Conservation (phyloP, 768 basidiomycete species). For the Suillus discolor region DNA sequence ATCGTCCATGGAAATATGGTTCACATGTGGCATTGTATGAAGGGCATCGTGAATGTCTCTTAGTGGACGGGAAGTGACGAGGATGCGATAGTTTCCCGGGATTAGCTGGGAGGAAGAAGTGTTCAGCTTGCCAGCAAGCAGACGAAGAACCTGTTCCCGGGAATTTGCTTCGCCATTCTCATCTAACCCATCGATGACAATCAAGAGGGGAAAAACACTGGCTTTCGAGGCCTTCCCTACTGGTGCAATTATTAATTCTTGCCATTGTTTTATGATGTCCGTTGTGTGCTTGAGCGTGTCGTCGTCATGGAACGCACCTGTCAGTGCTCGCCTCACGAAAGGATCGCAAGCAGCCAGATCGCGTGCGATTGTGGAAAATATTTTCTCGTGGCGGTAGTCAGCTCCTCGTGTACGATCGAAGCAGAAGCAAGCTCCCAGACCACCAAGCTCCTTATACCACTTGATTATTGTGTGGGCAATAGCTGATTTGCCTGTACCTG, state of each 20-base stretch:
- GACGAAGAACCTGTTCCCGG: constrained; percentile 18
- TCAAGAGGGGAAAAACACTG: constrained; percentile 21
- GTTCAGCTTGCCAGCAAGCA: neutral
- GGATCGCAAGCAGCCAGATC: neutral
- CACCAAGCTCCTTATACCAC: constrained; percentile 9
- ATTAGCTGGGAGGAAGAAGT: neutral
- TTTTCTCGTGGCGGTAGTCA: neutral
- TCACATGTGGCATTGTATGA: constrained; percentile 2
- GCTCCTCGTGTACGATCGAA: constrained; percentile 15
- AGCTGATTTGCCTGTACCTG: constrained; percentile 21
- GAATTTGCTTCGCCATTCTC: constrained; percentile 13
- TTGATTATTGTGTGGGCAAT: constrained; percentile 21
- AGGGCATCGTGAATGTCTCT: constrained; percentile 12
- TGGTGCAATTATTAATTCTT: constrained; percentile 20
- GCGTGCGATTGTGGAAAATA: neutral
- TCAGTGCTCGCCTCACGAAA: neutral
- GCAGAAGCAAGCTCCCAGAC: constrained; percentile 21
- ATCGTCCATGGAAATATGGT: constrained; percentile 1
- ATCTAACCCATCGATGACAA: constrained; percentile 29
- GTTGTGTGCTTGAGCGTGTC: neutral
- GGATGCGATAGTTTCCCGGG: constrained; percentile 16
- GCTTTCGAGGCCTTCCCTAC: neutral
- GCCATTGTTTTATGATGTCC: constrained; percentile 14
- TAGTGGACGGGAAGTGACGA: constrained; percentile 18
- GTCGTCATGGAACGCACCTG: neutral